Evolutionary conservation across 1,284 basidiomycete species (phyloP), one percentile per base, ranked within the genome.

Genomic region (Dichomitus squalens): DNA sequence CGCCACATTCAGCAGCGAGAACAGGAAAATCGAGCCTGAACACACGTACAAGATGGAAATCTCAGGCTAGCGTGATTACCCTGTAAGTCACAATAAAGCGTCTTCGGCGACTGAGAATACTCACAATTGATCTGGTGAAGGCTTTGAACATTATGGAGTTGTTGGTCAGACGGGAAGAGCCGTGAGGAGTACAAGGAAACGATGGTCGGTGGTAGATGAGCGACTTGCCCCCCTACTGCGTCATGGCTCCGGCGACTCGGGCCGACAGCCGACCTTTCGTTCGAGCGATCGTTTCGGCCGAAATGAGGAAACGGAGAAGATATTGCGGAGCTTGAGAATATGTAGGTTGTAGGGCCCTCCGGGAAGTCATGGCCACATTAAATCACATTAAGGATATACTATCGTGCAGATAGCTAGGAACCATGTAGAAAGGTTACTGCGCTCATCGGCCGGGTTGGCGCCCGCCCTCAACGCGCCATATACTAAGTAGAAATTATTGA

Each of bases 41-140:
- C 34, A 9, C 29, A 49, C 85, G 63, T 65, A 87, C 85, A 87
- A 87, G n/a, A 87, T 85, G 1, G 85, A 86, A 20, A 87, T 76
- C 65, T 87, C 79, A 7, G 83, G 84, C 85, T 86, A 53, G 18
- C 44, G 11, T 23, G 18, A 27, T 49, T 33, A 11, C 2, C 44
- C 31, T 5, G 4, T 36, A 18, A 33, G 16, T 34, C 7, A 29
- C 31, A 6, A 47, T 29, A 20, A 20, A 20, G 1, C 41, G 25
- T 4, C 7, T 44, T n/a, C 3, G 16, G 18, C 29, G 41, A 27
- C 9, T 34, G 14, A 2, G 29, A 11, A 7, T 1, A 51, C 61
- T 53, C 36, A 63, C 61, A 16, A 60, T 60, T 7, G 48, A 52
- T 16, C 57, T 38, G 3, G 54, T 58, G 14, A 63, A 63, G 2